These are phyloP conservation scores for Eucalyptus erythrocorys DNA, from an alignment of 345 rosid genomes.

Conservation along the genomic window DNA sequence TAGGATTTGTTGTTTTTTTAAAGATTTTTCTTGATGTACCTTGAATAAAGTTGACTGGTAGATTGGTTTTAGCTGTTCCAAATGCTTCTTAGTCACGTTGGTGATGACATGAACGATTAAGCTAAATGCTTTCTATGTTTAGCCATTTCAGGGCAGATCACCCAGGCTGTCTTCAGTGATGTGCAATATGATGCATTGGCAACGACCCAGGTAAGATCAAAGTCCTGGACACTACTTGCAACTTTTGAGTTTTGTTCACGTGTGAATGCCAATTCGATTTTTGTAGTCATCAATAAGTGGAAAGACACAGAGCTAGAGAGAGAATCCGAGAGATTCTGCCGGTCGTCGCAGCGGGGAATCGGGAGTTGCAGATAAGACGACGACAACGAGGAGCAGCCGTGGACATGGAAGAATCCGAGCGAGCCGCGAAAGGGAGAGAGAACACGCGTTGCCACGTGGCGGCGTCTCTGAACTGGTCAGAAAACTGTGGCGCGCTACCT, in stretches of 20 bases:
- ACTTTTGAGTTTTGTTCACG: not conserved
- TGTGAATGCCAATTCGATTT: not conserved
- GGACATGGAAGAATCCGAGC: not conserved
- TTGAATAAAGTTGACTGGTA: too few relatives aligned
- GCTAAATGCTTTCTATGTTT: too few relatives aligned
- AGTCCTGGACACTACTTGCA: not conserved
- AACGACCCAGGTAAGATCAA: not conserved
- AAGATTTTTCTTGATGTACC: too few relatives aligned
- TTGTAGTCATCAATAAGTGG: not conserved
- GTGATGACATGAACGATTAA: too few relatives aligned
- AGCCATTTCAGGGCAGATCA: not conserved
- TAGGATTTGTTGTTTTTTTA: not conserved
- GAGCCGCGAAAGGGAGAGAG: not conserved
- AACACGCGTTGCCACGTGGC: not conserved
- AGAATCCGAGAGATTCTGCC: not conserved
- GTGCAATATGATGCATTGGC: not conserved
- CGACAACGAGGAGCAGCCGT: not conserved
- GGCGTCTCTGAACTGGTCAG: not conserved
- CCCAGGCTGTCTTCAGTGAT: not conserved
- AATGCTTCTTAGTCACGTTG: too few relatives aligned
- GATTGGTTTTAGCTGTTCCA: too few relatives aligned
- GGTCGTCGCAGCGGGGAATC: not conserved
- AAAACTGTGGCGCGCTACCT: not conserved
- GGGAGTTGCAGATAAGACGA: not conserved
- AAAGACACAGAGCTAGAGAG: not conserved